These are phyloP conservation scores for Clitocybe nebularis DNA, from an alignment of 1,284 basidiomycete species.

Conservation along the genomic window DNA sequence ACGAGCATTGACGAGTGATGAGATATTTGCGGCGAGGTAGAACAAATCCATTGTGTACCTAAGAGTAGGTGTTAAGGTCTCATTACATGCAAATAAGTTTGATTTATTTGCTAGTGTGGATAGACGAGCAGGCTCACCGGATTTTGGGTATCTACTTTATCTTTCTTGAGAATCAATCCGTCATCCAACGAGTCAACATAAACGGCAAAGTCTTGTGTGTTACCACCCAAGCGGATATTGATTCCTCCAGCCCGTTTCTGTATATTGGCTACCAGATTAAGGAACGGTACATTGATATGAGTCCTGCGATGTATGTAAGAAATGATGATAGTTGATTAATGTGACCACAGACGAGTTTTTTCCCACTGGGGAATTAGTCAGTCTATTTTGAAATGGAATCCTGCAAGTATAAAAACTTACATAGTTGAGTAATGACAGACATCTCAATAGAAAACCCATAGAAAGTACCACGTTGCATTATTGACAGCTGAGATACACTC, in stretches of 20 bases:
- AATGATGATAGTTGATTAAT: background rate
- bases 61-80: slow-evolving; percentile 49
- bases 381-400: background rate
- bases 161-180: background rate
- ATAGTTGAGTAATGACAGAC: background rate
- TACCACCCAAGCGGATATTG: slow-evolving; percentile 69
- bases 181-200: slow-evolving; percentile 6
- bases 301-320: slow-evolving; percentile 24
- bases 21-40: slow-evolving; percentile 54
- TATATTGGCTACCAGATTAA: slow-evolving; percentile 73
- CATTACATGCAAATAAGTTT: background rate
- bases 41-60: slow-evolving; percentile 49
- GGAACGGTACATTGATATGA: slow-evolving; percentile 58
- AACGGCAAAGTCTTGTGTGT: slow-evolving; percentile 64
- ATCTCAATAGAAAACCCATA: slow-evolving; percentile 1
- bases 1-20: slow-evolving; percentile 44
- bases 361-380: background rate
- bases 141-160: background rate
- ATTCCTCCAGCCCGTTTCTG: slow-evolving; percentile 56
- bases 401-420: background rate
- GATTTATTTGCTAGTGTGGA: too few species aligned
- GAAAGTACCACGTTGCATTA: background rate
- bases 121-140: background rate
- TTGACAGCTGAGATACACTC: background rate
- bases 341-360: background rate